Base-by-base conservation (phyloP, 441 rosid species). In the Kokia cookei region DNA sequence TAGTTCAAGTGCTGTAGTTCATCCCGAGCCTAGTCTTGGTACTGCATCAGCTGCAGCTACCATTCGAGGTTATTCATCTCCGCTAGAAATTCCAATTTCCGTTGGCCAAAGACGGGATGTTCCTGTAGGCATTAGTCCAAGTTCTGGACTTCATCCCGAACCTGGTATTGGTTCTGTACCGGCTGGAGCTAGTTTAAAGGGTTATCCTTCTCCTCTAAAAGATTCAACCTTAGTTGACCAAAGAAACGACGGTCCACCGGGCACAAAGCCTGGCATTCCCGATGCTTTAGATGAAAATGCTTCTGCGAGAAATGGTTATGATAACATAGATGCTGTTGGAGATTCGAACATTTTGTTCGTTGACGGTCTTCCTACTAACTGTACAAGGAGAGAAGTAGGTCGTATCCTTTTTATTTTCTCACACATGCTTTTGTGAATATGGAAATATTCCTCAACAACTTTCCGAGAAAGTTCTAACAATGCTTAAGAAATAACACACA, bases 321-420 rank as follows among this genome's bases (percentile, higher is more conserved):
- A 70, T 71, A 70, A 75, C 54, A 11, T 75, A 50, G 78, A 40
- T 8, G 55, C 77, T 19, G 35, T 45, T 32, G 82, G 74, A 40
- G 87, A 84, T 19, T 84, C 89, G 0, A 87, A 82, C 62, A 73
- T 87, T 76, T 77, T 89, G 77, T 83, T 84, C 76, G 89, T 89
- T 47, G 87, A 79, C 70, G 89, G 88, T 35, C 91, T 89, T 60
- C 89, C 89, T 72, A 84, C 85, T n/a, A 85, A 87, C 75, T 85
- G 89, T 81, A 83, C 88, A 45, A 84, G 91, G 79, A 83, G 93
- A 78, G 93, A 89, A 83, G 93, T 86, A 7, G 86, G 89, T 2
- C 87, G 87, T 89, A 84, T 89, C 93, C 89, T 89, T 76, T 63
- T 71, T 74, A 59, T 69, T 68, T 43, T 2, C 19, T 1, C 54